These are phyloP conservation scores for Coniferiporia sulphurascens DNA, from an alignment of 1,284 basidiomycete species.

Conservation along the genomic window DNA sequence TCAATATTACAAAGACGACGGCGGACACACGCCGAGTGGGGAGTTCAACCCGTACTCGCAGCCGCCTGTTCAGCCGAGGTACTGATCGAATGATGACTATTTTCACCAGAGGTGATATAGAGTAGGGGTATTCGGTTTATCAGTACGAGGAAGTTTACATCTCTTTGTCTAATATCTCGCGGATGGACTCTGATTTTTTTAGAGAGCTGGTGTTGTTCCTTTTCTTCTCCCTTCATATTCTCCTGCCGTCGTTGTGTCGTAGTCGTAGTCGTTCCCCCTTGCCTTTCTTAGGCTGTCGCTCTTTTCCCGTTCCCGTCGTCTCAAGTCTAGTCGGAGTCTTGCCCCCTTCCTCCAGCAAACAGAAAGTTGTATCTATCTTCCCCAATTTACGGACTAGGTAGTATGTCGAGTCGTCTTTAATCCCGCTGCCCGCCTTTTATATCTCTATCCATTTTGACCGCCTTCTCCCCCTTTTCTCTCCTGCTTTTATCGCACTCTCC, in stretches of 20 bases:
- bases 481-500: no score
- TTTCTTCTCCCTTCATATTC: not conserved
- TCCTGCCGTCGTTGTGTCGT: not conserved
- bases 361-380: not conserved
- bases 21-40: constrained; percentile 13
- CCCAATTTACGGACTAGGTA: not conserved
- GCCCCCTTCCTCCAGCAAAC: not conserved
- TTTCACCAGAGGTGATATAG: not conserved
- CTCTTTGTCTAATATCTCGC: not conserved
- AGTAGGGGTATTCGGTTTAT: not conserved
- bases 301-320: not conserved
- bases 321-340: not conserved
- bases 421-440: no score
- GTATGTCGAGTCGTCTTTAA: not conserved
- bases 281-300: not conserved
- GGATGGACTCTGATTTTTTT: not conserved
- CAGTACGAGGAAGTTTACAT: not conserved
- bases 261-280: not conserved
- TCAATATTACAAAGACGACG: constrained; percentile 16
- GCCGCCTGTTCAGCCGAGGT: constrained; percentile 9
- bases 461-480: no score
- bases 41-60: constrained; percentile 18
- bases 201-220: not conserved
- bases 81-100: not conserved
- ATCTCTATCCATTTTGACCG: no score